Conservation (phyloP, 225 moss, liverwort and hornwort species). For the Pseudoscleropodium purum region DNA sequence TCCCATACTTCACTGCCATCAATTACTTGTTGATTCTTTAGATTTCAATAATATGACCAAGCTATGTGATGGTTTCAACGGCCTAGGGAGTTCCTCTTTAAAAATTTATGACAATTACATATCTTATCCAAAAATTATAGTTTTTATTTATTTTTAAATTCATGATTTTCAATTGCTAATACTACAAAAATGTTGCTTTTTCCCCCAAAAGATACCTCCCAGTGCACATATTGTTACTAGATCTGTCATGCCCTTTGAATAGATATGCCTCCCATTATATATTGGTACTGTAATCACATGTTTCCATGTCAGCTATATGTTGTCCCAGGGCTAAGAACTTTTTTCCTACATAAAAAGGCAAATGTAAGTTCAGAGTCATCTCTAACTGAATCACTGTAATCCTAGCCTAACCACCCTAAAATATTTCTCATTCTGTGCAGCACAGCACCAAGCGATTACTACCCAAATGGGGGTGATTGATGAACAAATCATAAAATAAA, state of each 20-base stretch:
- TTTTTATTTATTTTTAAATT: too few relatives aligned
- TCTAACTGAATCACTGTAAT: not conserved
- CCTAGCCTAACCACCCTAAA: not conserved
- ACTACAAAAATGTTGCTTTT: too few relatives aligned
- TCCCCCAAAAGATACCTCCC: too few relatives aligned
- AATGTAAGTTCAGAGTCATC: not conserved
- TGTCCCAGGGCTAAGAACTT: not conserved
- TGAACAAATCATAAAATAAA: not conserved
- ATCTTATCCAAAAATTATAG: not conserved
- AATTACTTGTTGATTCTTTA: too few relatives aligned
- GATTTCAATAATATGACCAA: not conserved
- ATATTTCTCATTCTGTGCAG: not conserved
- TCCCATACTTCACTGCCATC: too few relatives aligned
- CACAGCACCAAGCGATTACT: not conserved
- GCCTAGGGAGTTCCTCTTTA: not conserved
- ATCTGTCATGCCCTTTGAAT: too few relatives aligned
- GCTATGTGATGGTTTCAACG: not conserved
- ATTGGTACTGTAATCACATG: not conserved
- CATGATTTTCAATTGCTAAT: not conserved
- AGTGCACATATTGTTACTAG: too few relatives aligned
- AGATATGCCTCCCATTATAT: not conserved
- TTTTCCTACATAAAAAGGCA: not conserved
- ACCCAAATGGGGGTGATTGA: not conserved
- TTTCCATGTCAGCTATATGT: not conserved
- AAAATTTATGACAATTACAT: not conserved